Base-by-base conservation (phyloP, 352 stramenopile species). In the Globisporangium spiculum region DNA sequence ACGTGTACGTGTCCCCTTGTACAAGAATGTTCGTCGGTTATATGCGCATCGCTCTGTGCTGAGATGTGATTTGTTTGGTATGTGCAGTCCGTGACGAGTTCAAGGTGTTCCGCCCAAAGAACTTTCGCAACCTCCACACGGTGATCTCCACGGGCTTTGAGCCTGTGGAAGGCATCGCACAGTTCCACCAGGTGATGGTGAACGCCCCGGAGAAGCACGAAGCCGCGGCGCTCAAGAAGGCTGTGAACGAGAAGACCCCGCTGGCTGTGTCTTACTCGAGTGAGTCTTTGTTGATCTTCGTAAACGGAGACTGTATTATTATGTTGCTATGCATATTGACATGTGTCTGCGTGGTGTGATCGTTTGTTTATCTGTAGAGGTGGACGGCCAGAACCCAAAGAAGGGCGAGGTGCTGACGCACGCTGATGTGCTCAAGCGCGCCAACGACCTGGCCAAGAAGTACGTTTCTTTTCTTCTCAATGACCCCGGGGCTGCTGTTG, bases 61-160 rank as follows among this genome's bases (percentile, higher is more conserved):
- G 18, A 54, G 6, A 5, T 22, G 12, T 58, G 46, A 2, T 20
- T 30, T 63, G 68, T n/a, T 30, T 30, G 14, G 14, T n/a, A 12
- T 9, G 5, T 50, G 2, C 53, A 93, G 86, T 84, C 76, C 76
- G 79, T 58, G 69, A 82, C 1, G 63, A 75, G 27, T 70, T 81
- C 62, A 69, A 83, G 46, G 80, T 92, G 27, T 93, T 95, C 77
- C 87, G 87, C 56, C 86, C 86, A 46, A 91, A 91, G 69, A 76
- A 84, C 24, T 95, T 93, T 70, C 87, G 85, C 71, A 73, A 88
- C 71, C 65, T 96, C 64, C 88, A 96, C 80, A 91, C 73, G 59
- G 74, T 96, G 66, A 94, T 94, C 77, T 92, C 88, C 26, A 96
- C 89, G 24, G 83, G 84, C 68, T 83, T 86, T 58, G 82, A 94